These are phyloP conservation scores for Aspergillus tubingensis DNA, from an alignment of 2,329 filamentous ascomycete species.

Conservation along the genomic window DNA sequence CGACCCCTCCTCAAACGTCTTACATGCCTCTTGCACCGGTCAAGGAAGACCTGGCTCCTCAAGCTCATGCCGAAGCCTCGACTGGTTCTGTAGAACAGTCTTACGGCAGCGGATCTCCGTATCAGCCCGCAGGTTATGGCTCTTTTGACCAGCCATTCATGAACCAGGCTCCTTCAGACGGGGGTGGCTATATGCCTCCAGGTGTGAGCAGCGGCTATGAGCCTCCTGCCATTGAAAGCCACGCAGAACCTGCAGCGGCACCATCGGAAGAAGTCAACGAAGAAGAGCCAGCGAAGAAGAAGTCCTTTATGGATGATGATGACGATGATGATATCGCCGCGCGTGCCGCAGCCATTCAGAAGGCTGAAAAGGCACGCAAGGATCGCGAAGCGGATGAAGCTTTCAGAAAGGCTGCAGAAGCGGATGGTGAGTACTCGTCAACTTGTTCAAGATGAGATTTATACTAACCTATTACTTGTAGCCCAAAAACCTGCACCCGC, in stretches of 20 bases:
- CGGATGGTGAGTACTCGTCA: conserved; percentile 52
- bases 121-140: conserved; percentile 25
- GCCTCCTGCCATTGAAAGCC: conserved; percentile 41
- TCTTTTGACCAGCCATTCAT: conserved; percentile 26
- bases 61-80: conserved; percentile 26
- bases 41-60: conserved; percentile 37
- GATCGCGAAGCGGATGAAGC: conserved; percentile 82
- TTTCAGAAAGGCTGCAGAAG: conserved; percentile 79
- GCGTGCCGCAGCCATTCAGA: conserved; percentile 54
- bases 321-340: conserved; percentile 67
- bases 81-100: conserved; percentile 24
- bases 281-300: conserved; percentile 68
- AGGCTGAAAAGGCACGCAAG: conserved; percentile 65
- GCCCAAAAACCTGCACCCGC: conserved; percentile 37
- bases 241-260: conserved; percentile 34
- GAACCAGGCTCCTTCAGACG: conserved; percentile 24
- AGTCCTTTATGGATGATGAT: conserved; percentile 78
- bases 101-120: conserved; percentile 31
- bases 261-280: conserved; percentile 57
- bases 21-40: conserved; percentile 45
- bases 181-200: conserved; percentile 40
- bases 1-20: conserved; percentile 40
- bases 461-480: conserved; percentile 52
- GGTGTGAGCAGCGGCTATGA: conserved; percentile 34
- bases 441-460: neutral